phyloP scores from a whole-genome alignment of 2,329 filamentous ascomycete genomes.

The Colletotrichum nymphaeae region DNA sequence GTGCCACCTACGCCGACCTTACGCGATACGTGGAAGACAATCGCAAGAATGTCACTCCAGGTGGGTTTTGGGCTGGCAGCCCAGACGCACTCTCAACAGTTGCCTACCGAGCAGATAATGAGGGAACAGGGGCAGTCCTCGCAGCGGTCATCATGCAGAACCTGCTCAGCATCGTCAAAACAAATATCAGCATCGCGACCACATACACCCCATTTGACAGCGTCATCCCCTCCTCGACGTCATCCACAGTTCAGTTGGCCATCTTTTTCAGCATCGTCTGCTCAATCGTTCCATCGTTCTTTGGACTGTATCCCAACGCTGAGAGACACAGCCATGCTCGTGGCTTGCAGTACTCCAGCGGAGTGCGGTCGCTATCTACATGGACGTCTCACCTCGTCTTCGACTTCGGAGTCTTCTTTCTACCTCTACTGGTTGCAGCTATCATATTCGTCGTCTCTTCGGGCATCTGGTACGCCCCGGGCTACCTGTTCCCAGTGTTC shows the following conservation, averaged over 20 bases:
- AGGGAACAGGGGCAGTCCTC: conserved; percentile 53
- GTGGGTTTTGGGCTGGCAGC: conserved; percentile 81
- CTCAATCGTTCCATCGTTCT: conserved; percentile 84
- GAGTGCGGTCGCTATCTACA: conserved; percentile 82
- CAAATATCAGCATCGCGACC: conserved; percentile 77
- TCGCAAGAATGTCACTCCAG: conserved; percentile 77
- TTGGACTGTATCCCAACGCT: conserved; percentile 85
- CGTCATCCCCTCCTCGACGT: conserved; percentile 71
- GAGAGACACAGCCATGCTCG: conserved; percentile 84
- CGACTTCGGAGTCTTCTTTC: conserved; percentile 80
- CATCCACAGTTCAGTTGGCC: conserved; percentile 81
- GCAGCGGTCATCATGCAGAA: conserved; percentile 75
- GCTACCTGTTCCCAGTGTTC: conserved; percentile 80
- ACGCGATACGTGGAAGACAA: conserved; percentile 70
- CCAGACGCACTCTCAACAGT: conserved; percentile 71
- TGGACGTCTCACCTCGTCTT: conserved; percentile 88
- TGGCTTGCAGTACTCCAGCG: conserved; percentile 91
- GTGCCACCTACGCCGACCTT: conserved; percentile 70
- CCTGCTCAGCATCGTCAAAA: conserved; percentile 70
- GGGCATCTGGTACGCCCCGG: conserved; percentile 79
- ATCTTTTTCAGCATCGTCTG: conserved; percentile 86
- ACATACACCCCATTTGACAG: conserved; percentile 81
- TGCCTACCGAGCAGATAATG: conserved; percentile 75
- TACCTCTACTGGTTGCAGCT: conserved; percentile 74
- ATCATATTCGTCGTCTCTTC: conserved; percentile 76